Percentiles rank a stretch among this genome's conserved stretches.
phyloP scores from a whole-genome alignment of 495 filamentous ascomycete species.

The Letharia columbiana region DNA sequence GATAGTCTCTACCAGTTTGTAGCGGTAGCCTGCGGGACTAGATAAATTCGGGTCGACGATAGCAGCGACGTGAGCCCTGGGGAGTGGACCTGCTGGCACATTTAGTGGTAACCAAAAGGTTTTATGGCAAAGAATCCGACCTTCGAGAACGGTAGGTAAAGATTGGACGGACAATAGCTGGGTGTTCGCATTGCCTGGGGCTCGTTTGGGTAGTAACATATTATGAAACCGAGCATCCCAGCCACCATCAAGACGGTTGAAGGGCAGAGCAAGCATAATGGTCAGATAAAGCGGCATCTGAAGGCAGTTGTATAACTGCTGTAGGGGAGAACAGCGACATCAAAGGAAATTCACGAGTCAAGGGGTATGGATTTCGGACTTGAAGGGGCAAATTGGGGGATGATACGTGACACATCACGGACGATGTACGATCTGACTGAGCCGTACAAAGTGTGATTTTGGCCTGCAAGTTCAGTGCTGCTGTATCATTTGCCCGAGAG shows the following conservation, averaged over 20 bases:
- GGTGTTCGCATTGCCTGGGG: background rate
- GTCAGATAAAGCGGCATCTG: background rate
- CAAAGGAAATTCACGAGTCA: background rate
- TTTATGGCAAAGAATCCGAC: background rate
- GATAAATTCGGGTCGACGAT: background rate
- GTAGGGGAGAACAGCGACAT: background rate
- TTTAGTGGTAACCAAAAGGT: background rate
- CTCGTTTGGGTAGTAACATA: no score
- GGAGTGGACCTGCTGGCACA: background rate
- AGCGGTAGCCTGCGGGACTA: conserved; percentile 2
- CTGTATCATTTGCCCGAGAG: background rate
- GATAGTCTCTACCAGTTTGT: background rate
- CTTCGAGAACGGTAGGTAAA: background rate
- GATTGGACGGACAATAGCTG: background rate
- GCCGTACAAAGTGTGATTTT: background rate
- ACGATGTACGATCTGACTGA: background rate
- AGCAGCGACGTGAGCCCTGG: background rate
- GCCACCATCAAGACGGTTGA: background rate
- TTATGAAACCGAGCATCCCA: background rate
- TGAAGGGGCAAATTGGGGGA: background rate
- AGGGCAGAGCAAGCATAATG: background rate
- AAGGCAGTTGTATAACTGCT: background rate
- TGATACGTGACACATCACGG: background rate
- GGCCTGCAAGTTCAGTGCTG: no score
- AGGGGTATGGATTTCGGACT: background rate